Percentiles rank a stretch among this genome's conserved stretches.
Evolutionary conservation across 345 rosid genomes (phyloP).

Genomic region (Eucalyptus decipiens): DNA sequence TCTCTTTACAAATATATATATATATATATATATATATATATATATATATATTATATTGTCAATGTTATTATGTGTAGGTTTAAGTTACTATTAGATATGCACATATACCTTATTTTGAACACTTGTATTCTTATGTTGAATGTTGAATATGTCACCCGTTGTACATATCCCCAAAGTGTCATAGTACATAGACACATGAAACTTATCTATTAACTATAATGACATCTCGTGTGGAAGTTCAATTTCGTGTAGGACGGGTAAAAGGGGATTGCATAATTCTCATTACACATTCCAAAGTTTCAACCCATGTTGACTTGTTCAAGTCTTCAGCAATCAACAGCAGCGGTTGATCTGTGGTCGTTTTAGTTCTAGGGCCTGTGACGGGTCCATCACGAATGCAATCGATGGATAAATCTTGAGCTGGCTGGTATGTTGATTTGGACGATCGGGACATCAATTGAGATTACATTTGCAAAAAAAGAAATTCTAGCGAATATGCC

Average conservation of each 20-base stretch:
- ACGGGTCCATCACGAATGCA: neutral
- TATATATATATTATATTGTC: too few relatives aligned
- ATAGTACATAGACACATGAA: neutral
- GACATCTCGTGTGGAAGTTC: neutral
- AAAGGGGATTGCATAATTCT: neutral
- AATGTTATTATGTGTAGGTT: neutral
- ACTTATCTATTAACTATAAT: neutral
- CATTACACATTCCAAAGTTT: neutral
- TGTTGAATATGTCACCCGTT: neutral
- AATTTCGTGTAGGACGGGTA: neutral
- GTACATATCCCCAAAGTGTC: neutral
- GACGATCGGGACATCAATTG: neutral
- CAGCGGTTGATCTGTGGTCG: neutral
- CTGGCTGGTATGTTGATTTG: neutral
- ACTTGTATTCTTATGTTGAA: neutral
- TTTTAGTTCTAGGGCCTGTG: neutral
- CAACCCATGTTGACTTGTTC: neutral
- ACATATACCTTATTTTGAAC: neutral
- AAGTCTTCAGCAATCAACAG: neutral
- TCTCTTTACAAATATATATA: neutral
- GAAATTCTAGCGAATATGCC: neutral
- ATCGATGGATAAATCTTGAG: neutral
- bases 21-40: too few relatives aligned
- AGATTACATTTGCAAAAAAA: neutral
- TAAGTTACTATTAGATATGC: neutral